phyloP scores from a whole-genome alignment of 2,329 filamentous ascomycete species.

The Trichoderma oligosporum region DNA sequence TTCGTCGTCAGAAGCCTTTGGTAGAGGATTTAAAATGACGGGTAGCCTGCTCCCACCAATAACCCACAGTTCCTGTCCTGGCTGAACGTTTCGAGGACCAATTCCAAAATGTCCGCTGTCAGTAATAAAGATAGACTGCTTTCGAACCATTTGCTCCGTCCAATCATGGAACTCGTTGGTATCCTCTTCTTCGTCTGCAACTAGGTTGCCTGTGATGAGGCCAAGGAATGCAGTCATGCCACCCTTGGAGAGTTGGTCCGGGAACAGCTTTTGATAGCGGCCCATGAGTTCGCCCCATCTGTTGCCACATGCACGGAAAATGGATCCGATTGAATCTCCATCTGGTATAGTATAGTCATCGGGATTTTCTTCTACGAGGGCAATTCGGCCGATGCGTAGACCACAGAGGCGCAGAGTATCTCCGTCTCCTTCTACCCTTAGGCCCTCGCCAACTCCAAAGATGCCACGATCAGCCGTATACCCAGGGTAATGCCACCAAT shows the following conservation, averaged over 20 bases:
- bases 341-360: neutral
- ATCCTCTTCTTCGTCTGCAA: neutral
- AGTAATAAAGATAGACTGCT: constrained; percentile 2
- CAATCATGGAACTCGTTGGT: neutral
- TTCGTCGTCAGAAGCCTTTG: neutral
- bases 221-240: neutral
- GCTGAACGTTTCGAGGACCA: neutral
- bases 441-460: neutral
- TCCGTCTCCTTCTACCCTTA: neutral
- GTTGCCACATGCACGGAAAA: neutral
- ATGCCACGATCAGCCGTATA: constrained; percentile 1
- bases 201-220: neutral
- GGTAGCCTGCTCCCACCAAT: constrained; percentile 5
- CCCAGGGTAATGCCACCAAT: constrained; percentile 9
- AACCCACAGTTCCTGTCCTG: constrained; percentile 3
- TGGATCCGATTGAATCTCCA: neutral
- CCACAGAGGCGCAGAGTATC: neutral
- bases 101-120: neutral
- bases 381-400: neutral
- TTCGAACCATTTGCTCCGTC: neutral
- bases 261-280: neutral
- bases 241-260: neutral
- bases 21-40: neutral
- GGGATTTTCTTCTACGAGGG: neutral
- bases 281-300: constrained; percentile 1